Percentiles rank a stretch among this genome's conserved stretches.
phyloP scores from a whole-genome alignment of 2,329 filamentous ascomycete genomes.

The Knoxdaviesia capensis region DNA sequence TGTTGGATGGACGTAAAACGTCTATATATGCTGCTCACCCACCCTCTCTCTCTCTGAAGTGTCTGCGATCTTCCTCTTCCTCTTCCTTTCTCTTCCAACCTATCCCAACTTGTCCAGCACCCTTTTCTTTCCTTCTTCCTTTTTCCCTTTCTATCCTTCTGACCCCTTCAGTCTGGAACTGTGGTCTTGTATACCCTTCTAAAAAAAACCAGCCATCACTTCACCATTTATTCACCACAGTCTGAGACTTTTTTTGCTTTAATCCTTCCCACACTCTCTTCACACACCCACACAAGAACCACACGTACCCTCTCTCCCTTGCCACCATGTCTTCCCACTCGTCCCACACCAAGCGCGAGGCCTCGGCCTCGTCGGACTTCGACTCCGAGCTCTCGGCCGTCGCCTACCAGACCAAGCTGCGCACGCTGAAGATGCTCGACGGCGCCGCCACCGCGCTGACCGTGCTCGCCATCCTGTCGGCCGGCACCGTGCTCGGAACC shows the following conservation, averaged over 20 bases:
- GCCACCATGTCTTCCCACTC: constrained; percentile 3
- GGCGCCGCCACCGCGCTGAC: constrained; percentile 25
- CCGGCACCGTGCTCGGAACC: constrained; percentile 31
- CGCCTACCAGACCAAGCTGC: constrained; percentile 16
- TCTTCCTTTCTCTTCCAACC: constrained; percentile 1
- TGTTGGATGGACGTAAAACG: background rate
- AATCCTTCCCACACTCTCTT: background rate
- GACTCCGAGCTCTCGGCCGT: constrained; percentile 22
- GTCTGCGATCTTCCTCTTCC: background rate
- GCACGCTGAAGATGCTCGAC: constrained; percentile 20
- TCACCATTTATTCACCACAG: background rate
- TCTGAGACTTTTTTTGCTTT: background rate
- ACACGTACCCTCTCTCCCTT: background rate
- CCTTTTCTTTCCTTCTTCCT: constrained; percentile 1
- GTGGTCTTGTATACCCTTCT: background rate
- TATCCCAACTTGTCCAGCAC: background rate
- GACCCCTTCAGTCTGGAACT: no score
- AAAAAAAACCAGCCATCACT: background rate
- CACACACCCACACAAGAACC: background rate
- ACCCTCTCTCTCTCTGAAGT: constrained; percentile 1
- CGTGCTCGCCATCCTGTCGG: constrained; percentile 26
- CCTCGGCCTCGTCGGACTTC: constrained; percentile 22
- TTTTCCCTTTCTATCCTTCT: background rate
- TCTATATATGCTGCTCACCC: background rate
- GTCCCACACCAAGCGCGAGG: constrained; percentile 17